phyloP scores from a whole-genome alignment of 306 rosid genomes.

The Alnus glutinosa region DNA sequence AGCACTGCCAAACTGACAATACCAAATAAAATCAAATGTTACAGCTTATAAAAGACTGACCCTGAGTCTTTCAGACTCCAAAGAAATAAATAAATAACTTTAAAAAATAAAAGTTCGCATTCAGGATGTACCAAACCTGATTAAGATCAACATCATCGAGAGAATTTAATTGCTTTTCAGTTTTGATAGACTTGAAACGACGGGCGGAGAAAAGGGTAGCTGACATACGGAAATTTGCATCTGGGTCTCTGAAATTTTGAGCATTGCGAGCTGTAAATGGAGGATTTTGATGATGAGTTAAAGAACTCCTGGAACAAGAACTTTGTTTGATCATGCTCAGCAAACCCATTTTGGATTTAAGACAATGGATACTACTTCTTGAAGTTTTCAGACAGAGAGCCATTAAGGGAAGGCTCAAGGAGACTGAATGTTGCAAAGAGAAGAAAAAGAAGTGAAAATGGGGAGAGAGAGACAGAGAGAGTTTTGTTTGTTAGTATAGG shows the following conservation, averaged over 20 bases:
- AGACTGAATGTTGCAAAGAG: not conserved
- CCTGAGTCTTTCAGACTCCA: not conserved
- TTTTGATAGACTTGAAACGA: slow-evolving; percentile 45
- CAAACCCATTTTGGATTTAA: slow-evolving; percentile 36
- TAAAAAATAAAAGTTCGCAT: not conserved
- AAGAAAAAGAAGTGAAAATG: not conserved
- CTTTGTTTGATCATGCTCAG: slow-evolving; percentile 11
- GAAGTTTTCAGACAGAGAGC: slow-evolving; percentile 45
- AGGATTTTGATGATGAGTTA: slow-evolving; percentile 13
- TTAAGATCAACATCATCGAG: slow-evolving; percentile 23
- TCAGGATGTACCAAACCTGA: slow-evolving; percentile 72
- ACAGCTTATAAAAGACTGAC: not conserved
- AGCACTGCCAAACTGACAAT: not conserved
- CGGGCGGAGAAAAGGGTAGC: slow-evolving; percentile 30
- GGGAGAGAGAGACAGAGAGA: not conserved
- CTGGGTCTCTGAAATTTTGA: slow-evolving; percentile 21
- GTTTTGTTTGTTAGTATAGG: too few species aligned
- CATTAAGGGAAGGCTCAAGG: slow-evolving; percentile 24
- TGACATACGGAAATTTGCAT: not conserved
- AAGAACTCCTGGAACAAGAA: slow-evolving; percentile 7
- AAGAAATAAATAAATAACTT: not conserved
- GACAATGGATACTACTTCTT: slow-evolving; percentile 22
- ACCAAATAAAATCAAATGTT: not conserved
- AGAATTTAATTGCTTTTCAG: slow-evolving; percentile 30
- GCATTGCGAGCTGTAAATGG: not conserved